These are phyloP conservation scores for Cercospora brassicicola DNA, from an alignment of 2,329 filamentous ascomycete species.

Conservation along the genomic window DNA sequence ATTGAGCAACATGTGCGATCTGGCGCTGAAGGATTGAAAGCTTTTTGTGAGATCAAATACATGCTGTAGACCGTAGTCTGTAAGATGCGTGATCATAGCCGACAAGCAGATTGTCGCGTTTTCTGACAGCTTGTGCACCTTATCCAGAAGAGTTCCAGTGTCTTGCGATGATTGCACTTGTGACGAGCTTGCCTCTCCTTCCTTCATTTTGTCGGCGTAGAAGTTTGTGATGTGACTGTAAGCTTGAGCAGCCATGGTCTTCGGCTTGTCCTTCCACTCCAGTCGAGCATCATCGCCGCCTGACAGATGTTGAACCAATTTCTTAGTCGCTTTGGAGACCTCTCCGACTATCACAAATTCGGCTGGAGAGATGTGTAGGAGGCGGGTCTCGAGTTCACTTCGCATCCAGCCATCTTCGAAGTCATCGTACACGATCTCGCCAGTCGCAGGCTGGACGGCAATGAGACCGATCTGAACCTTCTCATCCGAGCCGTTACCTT, in stretches of 20 bases:
- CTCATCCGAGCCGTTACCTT: conserved; percentile 82
- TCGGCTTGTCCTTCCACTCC: conserved; percentile 72
- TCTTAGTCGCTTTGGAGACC: conserved; percentile 86
- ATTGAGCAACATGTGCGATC: conserved; percentile 93
- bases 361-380: conserved; percentile 92
- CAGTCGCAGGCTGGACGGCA: conserved; percentile 91
- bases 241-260: conserved; percentile 79
- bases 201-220: conserved; percentile 81
- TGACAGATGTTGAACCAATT: conserved; percentile 84
- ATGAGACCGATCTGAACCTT: conserved; percentile 89
- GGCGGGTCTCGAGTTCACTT: conserved; percentile 89
- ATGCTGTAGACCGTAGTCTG: conserved; percentile 89
- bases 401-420: conserved; percentile 99
- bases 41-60: conserved; percentile 96
- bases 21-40: conserved; percentile 90
- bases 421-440: conserved; percentile 91
- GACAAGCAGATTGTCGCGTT: conserved; percentile 88
- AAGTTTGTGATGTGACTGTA: conserved; percentile 89
- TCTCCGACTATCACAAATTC: conserved; percentile 92
- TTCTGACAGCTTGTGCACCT: conserved; percentile 80
- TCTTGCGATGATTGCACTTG: conserved; percentile 47
- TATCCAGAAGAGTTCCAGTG: conserved; percentile 69
- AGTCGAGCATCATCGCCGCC: conserved; percentile 85
- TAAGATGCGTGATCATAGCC: conserved; percentile 91
- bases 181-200: conserved; percentile 38